Evolutionary conservation across 2,329 filamentous ascomycete genomes (phyloP).

Genomic region (Xylariales sp.): DNA sequence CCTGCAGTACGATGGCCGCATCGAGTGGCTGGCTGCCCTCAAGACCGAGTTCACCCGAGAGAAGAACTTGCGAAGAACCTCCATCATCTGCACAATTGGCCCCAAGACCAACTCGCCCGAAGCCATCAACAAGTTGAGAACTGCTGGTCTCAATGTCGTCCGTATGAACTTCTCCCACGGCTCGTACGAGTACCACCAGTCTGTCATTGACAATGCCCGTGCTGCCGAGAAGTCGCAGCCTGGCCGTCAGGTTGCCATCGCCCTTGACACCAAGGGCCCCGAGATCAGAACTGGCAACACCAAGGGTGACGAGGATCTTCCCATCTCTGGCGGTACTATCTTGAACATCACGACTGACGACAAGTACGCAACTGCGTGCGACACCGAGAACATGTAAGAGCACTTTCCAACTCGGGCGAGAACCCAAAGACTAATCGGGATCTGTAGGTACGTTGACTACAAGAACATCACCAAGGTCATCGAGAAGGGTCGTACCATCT

Average conservation of each 20-base stretch:
- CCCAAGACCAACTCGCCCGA: conserved; percentile 98
- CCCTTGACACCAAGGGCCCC: conserved; percentile 69
- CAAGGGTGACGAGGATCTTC: conserved; percentile 83
- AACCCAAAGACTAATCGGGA: too few relatives aligned
- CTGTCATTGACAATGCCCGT: conserved; percentile 93
- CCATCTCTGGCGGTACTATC: conserved; percentile 76
- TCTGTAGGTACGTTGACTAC: conserved; percentile 85
- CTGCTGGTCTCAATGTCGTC: conserved; percentile 91
- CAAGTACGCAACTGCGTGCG: conserved; percentile 75
- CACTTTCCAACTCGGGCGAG: neutral
- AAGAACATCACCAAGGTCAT: conserved; percentile 99
- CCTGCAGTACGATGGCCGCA: conserved; percentile 69
- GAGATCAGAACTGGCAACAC: conserved; percentile 61
- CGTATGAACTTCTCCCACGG: conserved; percentile 99
- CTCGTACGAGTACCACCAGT: conserved; percentile 95
- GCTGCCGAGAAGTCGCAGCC: conserved; percentile 72
- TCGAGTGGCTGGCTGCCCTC: conserved; percentile 64
- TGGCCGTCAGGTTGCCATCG: conserved; percentile 91
- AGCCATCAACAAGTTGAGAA: conserved; percentile 91
- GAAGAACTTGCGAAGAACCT: conserved; percentile 90
- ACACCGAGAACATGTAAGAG: conserved; percentile 88
- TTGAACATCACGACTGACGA: conserved; percentile 98
- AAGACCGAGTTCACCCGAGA: conserved; percentile 84
- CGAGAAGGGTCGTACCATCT: conserved; percentile 83
- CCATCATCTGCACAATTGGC: conserved; percentile 98